Evolutionary conservation across 371 early-diverging fungal genomes (phyloP).

Genomic region (Conidiobolus incongruus): DNA sequence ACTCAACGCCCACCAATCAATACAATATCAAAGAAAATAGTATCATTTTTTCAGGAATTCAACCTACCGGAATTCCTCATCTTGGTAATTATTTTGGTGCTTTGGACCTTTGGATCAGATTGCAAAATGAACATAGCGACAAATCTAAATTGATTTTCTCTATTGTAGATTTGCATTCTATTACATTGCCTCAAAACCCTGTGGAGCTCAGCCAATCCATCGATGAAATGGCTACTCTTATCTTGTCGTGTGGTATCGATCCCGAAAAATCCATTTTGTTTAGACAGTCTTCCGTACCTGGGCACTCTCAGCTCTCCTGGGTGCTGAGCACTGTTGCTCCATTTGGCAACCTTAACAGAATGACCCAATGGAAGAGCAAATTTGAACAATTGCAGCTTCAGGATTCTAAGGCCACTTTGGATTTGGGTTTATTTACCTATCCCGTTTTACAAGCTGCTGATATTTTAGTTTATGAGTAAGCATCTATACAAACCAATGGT

Average conservation of each 20-base stretch:
- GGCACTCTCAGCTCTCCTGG: slow-evolving; percentile 74
- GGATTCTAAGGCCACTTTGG: slow-evolving; percentile 13
- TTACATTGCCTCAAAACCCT: slow-evolving; percentile 66
- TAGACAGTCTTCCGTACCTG: slow-evolving; percentile 51
- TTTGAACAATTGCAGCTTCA: neutral
- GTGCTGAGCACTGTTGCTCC: slow-evolving; percentile 65
- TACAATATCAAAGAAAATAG: no score
- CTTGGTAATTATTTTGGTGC: slow-evolving; percentile 91
- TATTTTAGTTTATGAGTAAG: slow-evolving; percentile 58
- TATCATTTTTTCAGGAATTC: slow-evolving; percentile 38
- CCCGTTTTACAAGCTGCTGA: slow-evolving; percentile 92
- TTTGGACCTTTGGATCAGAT: slow-evolving; percentile 54
- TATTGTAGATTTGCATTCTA: slow-evolving; percentile 79
- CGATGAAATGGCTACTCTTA: slow-evolving; percentile 35
- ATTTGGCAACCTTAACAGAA: slow-evolving; percentile 67
- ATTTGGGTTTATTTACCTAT: slow-evolving; percentile 70
- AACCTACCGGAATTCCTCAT: slow-evolving; percentile 85
- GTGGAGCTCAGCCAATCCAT: slow-evolving; percentile 28
- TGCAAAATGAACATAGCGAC: slow-evolving; percentile 24
- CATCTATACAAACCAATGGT: neutral
- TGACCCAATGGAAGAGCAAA: slow-evolving; percentile 86
- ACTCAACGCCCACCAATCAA: no score
- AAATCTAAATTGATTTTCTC: slow-evolving; percentile 25
- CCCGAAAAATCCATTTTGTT: slow-evolving; percentile 52
- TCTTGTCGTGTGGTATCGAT: slow-evolving; percentile 76